Percentiles rank a stretch among this genome's conserved stretches.
Conservation (phyloP, 2,329 filamentous ascomycete genomes). For the Sporothrix pseudoabietina region DNA sequence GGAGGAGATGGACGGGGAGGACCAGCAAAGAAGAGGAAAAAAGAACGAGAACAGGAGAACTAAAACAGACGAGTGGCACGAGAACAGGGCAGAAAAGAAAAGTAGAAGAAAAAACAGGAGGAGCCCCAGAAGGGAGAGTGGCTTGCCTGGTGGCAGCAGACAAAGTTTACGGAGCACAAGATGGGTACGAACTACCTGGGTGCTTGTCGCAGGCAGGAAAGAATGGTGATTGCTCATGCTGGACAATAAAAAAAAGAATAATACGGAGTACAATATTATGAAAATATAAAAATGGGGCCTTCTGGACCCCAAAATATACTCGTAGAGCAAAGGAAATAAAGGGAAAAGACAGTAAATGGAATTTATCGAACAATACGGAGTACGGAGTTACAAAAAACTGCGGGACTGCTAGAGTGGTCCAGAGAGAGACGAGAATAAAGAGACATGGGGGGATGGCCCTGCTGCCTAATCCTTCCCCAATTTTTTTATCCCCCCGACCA, state of each 20-base stretch:
- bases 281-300: constrained; percentile 13
- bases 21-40: not conserved
- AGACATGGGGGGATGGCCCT: not conserved
- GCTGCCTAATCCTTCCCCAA: not conserved
- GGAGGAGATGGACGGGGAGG: not conserved
- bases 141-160: not conserved
- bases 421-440: not conserved
- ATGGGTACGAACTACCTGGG: not conserved
- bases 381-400: not conserved
- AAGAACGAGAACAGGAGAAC: not conserved
- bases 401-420: not conserved
- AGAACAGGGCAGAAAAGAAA: not conserved
- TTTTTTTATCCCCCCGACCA: not conserved
- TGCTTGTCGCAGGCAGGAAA: not conserved
- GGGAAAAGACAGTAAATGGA: not conserved
- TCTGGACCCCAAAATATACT: not conserved
- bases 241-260: not conserved
- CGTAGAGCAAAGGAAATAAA: not conserved
- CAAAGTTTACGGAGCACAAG: not conserved
- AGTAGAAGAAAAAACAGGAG: not conserved
- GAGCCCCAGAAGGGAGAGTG: not conserved
- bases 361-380: constrained; percentile 18
- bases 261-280: not conserved
- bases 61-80: not conserved
- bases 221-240: not conserved